Evolutionary conservation across 768 basidiomycete genomes (phyloP).

Genomic region (Psilocybe cyanescens): DNA sequence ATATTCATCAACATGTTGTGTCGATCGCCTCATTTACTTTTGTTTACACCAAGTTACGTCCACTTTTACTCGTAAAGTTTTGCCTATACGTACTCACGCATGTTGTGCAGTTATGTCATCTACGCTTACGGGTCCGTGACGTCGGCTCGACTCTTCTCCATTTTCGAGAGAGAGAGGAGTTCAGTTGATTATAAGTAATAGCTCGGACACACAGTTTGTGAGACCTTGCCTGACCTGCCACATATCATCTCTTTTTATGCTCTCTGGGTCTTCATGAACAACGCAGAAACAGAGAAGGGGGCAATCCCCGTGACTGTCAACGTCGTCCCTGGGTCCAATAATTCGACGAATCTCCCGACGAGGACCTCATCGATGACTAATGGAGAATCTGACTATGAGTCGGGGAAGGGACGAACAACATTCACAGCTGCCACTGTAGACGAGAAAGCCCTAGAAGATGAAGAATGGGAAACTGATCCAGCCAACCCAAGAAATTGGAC

Average conservation of each 20-base stretch:
- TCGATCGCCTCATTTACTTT: not conserved
- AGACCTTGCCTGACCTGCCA: not conserved
- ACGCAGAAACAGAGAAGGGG: not conserved
- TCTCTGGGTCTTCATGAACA: not conserved
- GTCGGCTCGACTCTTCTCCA: not conserved
- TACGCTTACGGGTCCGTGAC: not conserved
- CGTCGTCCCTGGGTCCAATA: not conserved
- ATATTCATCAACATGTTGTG: not conserved
- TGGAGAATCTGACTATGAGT: not conserved
- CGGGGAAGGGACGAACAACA: not conserved
- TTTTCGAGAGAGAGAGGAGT: not conserved
- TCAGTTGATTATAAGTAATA: not conserved
- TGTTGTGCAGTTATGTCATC: not conserved
- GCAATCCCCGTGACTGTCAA: not conserved
- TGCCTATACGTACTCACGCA: not conserved
- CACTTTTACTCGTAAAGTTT: not conserved
- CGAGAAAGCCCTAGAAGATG: slow-evolving; percentile 37
- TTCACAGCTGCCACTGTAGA: slow-evolving; percentile 12
- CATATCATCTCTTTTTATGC: not conserved
- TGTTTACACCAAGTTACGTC: no score
- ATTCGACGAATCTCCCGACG: not conserved
- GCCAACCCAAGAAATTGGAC: slow-evolving; percentile 71
- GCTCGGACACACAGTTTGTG: not conserved
- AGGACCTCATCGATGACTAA: not conserved
- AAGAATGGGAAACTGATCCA: slow-evolving; percentile 60